phyloP scores from a whole-genome alignment of 805 yeast species.

The Saccharomycopsis selenospora region DNA sequence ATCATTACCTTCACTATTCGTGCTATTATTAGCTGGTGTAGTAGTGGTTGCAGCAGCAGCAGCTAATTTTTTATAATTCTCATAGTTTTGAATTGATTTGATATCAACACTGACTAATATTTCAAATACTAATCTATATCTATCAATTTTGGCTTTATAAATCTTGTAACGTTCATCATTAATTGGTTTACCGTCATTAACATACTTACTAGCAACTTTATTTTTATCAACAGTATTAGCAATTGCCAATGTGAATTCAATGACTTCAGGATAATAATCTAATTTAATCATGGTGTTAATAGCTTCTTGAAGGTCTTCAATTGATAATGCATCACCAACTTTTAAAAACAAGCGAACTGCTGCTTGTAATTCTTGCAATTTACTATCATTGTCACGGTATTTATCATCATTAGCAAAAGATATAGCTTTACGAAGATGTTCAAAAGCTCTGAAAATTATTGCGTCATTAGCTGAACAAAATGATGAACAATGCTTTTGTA shows the following conservation, averaged over 20 bases:
- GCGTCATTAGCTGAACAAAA: constrained; percentile 94
- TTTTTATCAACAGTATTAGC: constrained; percentile 59
- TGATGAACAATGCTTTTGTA: constrained; percentile 90
- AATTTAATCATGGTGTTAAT: constrained; percentile 69
- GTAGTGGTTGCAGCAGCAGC: not conserved
- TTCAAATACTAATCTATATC: constrained; percentile 70
- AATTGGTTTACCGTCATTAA: constrained; percentile 42
- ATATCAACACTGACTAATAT: constrained; percentile 68
- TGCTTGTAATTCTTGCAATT: constrained; percentile 56
- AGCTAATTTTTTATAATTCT: constrained; percentile 29
- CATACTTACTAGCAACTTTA: constrained; percentile 49
- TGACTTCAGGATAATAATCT: constrained; percentile 77
- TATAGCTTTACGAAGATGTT: constrained; percentile 80
- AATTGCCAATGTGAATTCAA: constrained; percentile 70
- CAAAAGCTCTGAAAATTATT: constrained; percentile 87
- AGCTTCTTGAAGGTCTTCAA: constrained; percentile 78
- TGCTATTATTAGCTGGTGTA: not conserved
- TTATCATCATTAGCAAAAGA: constrained; percentile 43
- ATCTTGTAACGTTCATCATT: constrained; percentile 45
- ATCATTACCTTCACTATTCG: constrained; percentile 1
- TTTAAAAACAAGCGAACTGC: constrained; percentile 73
- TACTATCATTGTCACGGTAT: constrained; percentile 58
- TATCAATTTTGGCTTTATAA: constrained; percentile 45
- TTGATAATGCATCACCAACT: constrained; percentile 68
- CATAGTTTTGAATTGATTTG: constrained; percentile 36